Evolutionary conservation across 1,284 basidiomycete genomes (phyloP), one percentile per base, ranked within the genome.

Genomic region (Boletus calvinii): DNA sequence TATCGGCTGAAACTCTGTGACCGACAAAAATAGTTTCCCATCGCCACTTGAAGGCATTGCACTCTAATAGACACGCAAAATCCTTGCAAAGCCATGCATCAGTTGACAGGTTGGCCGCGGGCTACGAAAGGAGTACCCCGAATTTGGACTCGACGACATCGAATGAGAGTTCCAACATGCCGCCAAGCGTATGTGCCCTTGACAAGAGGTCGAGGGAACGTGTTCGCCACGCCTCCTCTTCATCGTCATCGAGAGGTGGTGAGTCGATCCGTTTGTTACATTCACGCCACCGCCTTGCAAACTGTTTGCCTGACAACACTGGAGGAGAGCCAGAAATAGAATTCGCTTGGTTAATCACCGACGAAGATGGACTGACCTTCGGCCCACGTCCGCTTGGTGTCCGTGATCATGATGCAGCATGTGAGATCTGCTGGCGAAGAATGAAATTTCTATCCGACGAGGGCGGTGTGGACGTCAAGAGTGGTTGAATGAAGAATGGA

Each of bases 21-120:
- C 86, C 85, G 34, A 86, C 62, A 56, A 77, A 78, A 65, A 76
- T 80, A 15, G 83, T 78, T 65, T 90, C 87, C 87, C 87, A 90
- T 70, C 78, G 76, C 87, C 87, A 90, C 70, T 80, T 83, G 69
- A 88, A 86, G 8, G 68, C 63, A 24, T 78, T 74, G 53, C 74
- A 79, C 59, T 80, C 78, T 29, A 90, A 58, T 59, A 79, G 75
- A 52, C 88, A 77, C 4, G 84, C 77, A 22, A 87, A 64, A 65
- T 90, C 87, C 87, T 90, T 55, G 24, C 20, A 45, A 46, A 12
- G 26, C 44, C 55, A 56, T 36, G 50, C 32, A 31, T 66, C 38
- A 67, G 60, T 44, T 10, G 30, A 31, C 37, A 36, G 29, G 48
- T 36, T 12, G 44, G 47, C 22, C n/a, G 22, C 26, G 35, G 42